Evolutionary conservation across 2,329 filamentous ascomycete genomes (phyloP), one percentile per base, ranked within the genome.

Genomic region (Myriosclerotinia curreyana): DNA sequence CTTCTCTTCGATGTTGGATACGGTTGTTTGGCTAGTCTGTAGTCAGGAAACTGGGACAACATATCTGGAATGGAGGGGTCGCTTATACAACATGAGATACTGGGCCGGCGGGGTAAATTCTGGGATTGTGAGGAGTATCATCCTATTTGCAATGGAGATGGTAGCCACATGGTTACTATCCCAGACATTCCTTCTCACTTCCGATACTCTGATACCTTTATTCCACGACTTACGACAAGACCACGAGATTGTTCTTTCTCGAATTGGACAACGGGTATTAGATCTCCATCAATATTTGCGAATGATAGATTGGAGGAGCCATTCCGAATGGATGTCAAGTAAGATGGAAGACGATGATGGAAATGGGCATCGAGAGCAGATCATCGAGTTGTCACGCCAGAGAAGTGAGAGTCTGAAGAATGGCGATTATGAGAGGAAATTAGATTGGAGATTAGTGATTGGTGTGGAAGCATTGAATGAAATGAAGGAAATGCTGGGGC

Each of bases 401-500:
- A 51, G 53, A 44, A 64, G 46, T 22, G 48, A 60, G 15, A 48
- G 38, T 20, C 14, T 34, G 1, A 28, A 31, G 11, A 55, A 56
- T 8, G 51, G 60, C 3, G 50, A 46, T 5, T 52, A 62, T 20
- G 61, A 64, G 42, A 59, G 66, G 8, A 60, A 62, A 17, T 59
- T 69, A 12, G 58, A 56, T 25, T 69, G 67, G 67, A 68, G 58
- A 6, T 54, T 69, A 7, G 55, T 60, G 7, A 48, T 69, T 48
- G 66, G 65, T 40, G 59, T 50, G 17, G 60, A 64, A 5, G 64
- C 67, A 1, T 14, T 69, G n/a, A 60, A 67, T 42, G 67, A 67
- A 28, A 69, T 69, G 64, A 69, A 67, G 44, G 64, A 67, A 22
- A 65, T 60, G 17, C 50, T 69, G 14, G 67, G 67, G 17, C 67